These are phyloP conservation scores for Starmerella scarabaei DNA, from an alignment of 805 yeast species.

Conservation along the genomic window DNA sequence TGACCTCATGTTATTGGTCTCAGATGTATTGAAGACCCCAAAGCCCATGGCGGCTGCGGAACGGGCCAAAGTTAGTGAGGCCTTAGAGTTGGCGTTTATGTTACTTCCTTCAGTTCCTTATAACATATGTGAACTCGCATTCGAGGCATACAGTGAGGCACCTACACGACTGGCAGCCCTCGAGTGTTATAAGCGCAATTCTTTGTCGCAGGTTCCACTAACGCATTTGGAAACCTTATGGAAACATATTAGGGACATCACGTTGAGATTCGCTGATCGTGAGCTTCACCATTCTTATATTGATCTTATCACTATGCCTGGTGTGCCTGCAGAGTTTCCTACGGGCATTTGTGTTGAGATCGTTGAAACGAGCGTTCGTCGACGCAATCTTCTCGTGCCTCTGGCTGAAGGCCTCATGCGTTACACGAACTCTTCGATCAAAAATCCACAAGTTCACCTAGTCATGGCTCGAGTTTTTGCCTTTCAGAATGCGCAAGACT, in stretches of 20 bases:
- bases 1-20: not conserved
- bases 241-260: slow-evolving; percentile 42
- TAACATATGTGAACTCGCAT: slow-evolving; percentile 5
- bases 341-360: slow-evolving; percentile 21
- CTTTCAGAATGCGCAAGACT: slow-evolving; percentile 41
- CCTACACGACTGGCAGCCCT: slow-evolving; percentile 10
- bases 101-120: not conserved
- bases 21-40: slow-evolving; percentile 1
- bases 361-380: slow-evolving; percentile 32
- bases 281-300: slow-evolving; percentile 48
- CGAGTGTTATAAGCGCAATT: slow-evolving; percentile 7
- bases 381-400: slow-evolving; percentile 57
- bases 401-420: slow-evolving; percentile 36
- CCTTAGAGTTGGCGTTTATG: slow-evolving; percentile 10
- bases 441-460: slow-evolving; percentile 37
- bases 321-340: slow-evolving; percentile 24
- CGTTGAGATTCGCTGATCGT: slow-evolving; percentile 54
- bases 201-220: slow-evolving; percentile 26
- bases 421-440: not conserved
- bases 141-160: slow-evolving; percentile 6
- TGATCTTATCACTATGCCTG: slow-evolving; percentile 31
- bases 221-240: slow-evolving; percentile 33
- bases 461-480: slow-evolving; percentile 36
- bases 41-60: slow-evolving; percentile 2
- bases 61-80: not conserved